phyloP scores from a whole-genome alignment of 2,329 filamentous ascomycete species.

The Phialophora tarda region DNA sequence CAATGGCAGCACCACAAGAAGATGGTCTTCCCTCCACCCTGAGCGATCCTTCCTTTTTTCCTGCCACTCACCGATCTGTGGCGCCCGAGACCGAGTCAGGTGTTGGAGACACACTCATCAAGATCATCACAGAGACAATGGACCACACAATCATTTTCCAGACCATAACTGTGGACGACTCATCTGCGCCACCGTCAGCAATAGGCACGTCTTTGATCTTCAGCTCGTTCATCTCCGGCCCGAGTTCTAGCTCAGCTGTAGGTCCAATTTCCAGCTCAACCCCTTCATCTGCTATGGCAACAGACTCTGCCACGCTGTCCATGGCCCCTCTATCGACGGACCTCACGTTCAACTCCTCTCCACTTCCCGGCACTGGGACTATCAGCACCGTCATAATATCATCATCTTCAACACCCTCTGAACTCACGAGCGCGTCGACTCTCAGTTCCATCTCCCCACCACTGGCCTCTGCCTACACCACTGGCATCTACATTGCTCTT shows the following conservation, averaged over 20 bases:
- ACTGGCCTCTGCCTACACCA: conserved; percentile 12
- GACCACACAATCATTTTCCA: neutral
- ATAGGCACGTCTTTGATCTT: neutral
- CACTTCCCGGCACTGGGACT: neutral
- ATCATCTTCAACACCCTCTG: neutral
- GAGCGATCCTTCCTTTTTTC: neutral
- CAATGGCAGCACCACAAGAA: neutral
- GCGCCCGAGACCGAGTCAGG: neutral
- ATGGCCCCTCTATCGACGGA: neutral
- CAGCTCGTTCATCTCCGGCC: neutral
- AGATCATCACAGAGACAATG: neutral
- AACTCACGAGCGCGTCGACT: conserved; percentile 1
- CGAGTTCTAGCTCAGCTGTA: neutral
- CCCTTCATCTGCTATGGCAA: neutral
- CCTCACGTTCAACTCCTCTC: neutral
- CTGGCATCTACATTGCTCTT: conserved; percentile 23
- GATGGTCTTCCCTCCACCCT: neutral
- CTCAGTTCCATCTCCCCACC: conserved; percentile 10
- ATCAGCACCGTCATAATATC: neutral
- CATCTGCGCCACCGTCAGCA: neutral
- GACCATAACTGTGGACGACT: neutral
- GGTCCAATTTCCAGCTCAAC: neutral
- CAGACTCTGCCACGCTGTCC: neutral
- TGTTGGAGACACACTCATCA: neutral
- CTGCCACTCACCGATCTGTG: neutral